These are phyloP conservation scores for Podospora comata DNA, from an alignment of 495 filamentous ascomycete species.

Conservation along the genomic window DNA sequence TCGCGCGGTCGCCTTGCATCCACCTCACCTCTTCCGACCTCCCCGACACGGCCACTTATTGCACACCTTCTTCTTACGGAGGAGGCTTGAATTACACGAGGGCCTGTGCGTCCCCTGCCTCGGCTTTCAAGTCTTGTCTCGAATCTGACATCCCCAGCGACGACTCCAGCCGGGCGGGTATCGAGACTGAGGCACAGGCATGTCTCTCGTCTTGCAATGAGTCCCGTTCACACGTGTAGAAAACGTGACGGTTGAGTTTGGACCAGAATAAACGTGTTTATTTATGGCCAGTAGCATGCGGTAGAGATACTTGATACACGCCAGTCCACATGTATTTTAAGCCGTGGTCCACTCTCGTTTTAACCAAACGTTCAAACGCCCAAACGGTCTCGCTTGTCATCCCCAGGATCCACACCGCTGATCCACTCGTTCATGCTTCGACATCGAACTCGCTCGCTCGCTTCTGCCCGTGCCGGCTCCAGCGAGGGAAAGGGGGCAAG, in stretches of 20 bases:
- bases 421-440: conserved; percentile 21
- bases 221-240: conserved; percentile 4
- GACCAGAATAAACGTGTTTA: background rate
- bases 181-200: background rate
- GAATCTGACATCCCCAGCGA: no score
- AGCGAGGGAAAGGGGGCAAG: conserved; percentile 16
- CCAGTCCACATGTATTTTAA: background rate
- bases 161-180: background rate
- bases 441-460: conserved; percentile 20
- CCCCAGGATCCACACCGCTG: conserved; percentile 13
- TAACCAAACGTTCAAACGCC: conserved; percentile 9
- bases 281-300: no score
- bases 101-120: background rate
- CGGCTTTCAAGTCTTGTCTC: background rate
- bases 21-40: background rate
- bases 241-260: conserved; percentile 5
- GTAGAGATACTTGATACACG: background rate
- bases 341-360: conserved; percentile 3
- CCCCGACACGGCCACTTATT: background rate
- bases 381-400: conserved; percentile 2
- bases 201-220: background rate
- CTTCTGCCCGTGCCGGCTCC: conserved; percentile 33
- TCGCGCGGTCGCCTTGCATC: conserved; percentile 8
- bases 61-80: conserved; percentile 10
- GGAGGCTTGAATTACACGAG: background rate